phyloP scores from a whole-genome alignment of 2,329 filamentous ascomycete species.

The Penicillium sp. region DNA sequence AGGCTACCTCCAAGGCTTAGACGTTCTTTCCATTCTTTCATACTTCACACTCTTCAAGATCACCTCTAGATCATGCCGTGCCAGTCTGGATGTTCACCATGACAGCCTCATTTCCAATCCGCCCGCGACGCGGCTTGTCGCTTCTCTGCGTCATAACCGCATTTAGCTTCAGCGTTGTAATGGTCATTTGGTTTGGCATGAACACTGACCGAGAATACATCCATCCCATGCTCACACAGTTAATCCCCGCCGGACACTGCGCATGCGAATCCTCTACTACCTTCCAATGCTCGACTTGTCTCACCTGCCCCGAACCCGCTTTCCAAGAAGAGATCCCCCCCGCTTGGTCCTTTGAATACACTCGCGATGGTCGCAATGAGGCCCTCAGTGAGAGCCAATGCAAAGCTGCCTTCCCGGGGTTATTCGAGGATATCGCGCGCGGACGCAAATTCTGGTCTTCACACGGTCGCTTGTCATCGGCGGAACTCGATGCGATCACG shows the following conservation, averaged over 20 bases:
- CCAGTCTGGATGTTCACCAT: constrained; percentile 11
- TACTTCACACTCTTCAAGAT: too few species aligned
- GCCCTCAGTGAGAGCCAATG: constrained; percentile 31
- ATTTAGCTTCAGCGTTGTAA: constrained; percentile 17
- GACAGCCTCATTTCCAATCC: constrained; percentile 22
- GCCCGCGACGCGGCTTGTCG: constrained; percentile 23
- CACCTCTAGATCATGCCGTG: constrained; percentile 1
- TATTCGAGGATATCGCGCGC: constrained; percentile 38
- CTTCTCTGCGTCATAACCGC: constrained; percentile 22
- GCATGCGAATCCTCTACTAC: constrained; percentile 39
- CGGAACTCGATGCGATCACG: constrained; percentile 29
- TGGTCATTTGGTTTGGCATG: constrained; percentile 35
- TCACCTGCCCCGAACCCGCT: constrained; percentile 26
- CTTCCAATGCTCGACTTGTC: constrained; percentile 39
- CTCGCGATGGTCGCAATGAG: constrained; percentile 34
- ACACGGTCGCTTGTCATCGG: constrained; percentile 24
- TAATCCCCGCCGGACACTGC: constrained; percentile 42
- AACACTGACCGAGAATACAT: constrained; percentile 39
- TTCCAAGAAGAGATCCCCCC: constrained; percentile 12
- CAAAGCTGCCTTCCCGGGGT: constrained; percentile 33
- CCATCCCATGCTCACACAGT: constrained; percentile 37
- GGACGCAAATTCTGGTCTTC: constrained; percentile 30
- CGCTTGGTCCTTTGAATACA: constrained; percentile 33
- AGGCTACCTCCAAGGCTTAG: too few species aligned
- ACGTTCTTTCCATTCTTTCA: too few species aligned